These are phyloP conservation scores for Auricularia sp. DNA, from an alignment of 768 basidiomycete genomes.

Conservation along the genomic window DNA sequence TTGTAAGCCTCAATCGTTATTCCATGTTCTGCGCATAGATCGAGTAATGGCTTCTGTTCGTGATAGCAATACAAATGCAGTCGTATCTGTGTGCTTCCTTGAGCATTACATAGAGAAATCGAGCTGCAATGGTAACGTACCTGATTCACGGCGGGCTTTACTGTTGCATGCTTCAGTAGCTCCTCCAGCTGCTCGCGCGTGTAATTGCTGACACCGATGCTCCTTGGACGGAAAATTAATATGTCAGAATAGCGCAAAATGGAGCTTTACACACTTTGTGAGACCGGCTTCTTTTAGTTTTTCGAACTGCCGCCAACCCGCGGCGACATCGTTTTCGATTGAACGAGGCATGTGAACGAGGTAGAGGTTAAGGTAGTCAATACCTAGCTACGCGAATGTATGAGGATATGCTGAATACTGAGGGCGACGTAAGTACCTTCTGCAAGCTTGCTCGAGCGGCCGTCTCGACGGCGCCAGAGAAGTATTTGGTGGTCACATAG, in stretches of 20 bases:
- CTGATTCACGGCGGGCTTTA: slow-evolving; percentile 62
- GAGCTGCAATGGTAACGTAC: slow-evolving; percentile 22
- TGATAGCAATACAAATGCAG: slow-evolving; percentile 63
- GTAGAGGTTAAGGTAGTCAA: slow-evolving; percentile 60
- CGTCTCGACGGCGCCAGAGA: neutral
- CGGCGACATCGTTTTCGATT: slow-evolving; percentile 50
- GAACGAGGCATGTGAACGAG: slow-evolving; percentile 52
- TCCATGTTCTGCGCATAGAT: slow-evolving; percentile 43
- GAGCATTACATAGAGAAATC: neutral
- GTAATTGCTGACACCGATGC: slow-evolving; percentile 69
- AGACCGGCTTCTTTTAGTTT: slow-evolving; percentile 45
- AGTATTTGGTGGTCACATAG: neutral
- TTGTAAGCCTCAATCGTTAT: slow-evolving; percentile 70
- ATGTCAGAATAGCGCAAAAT: neutral
- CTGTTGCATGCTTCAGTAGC: slow-evolving; percentile 42
- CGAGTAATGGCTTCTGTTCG: slow-evolving; percentile 43
- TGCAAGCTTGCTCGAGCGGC: neutral
- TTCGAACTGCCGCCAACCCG: slow-evolving; percentile 57
- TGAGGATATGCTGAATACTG: neutral
- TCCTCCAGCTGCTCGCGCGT: slow-evolving; percentile 41
- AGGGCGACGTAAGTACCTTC: neutral
- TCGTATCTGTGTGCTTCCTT: slow-evolving; percentile 35
- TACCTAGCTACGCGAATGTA: slow-evolving; percentile 40
- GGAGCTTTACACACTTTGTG: slow-evolving; percentile 34
- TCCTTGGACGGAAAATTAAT: slow-evolving; percentile 28